phyloP scores from a whole-genome alignment of 179 eudicot species.

The Spergularia azorica region DNA sequence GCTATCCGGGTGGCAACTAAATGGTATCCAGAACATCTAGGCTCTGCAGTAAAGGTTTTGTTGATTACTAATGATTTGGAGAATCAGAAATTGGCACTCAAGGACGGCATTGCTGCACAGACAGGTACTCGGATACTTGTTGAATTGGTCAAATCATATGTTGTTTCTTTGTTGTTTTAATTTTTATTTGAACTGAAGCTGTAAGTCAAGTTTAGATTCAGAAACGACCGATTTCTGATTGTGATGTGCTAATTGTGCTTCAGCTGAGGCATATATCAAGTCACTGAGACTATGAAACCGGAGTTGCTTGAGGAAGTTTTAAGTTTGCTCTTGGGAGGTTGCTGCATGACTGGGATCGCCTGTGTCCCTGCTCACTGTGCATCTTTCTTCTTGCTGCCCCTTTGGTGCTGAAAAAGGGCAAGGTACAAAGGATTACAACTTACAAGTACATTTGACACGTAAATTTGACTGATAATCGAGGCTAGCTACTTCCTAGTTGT shows the following conservation, averaged over 20 bases:
- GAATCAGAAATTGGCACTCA: slow-evolving; percentile 78
- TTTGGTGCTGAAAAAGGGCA: no score
- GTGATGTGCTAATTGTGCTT: slow-evolving; percentile 29
- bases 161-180: not conserved
- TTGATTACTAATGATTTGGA: slow-evolving; percentile 88
- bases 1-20: slow-evolving; percentile 94
- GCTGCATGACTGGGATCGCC: no score
- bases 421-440: no score
- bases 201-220: not conserved
- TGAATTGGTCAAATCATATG: not conserved
- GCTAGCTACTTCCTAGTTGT: no score
- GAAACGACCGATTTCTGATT: not conserved
- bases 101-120: slow-evolving; percentile 88
- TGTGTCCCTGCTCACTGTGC: no score
- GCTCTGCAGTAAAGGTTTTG: slow-evolving; percentile 53
- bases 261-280: slow-evolving; percentile 94
- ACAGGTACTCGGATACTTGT: slow-evolving; percentile 50
- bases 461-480: no score
- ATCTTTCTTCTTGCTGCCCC: no score
- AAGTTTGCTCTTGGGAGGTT: no score
- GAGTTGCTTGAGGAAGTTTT: slow-evolving; percentile 60
- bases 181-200: not conserved
- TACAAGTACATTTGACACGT: no score
- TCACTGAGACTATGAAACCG: slow-evolving; percentile 64
- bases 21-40: slow-evolving; percentile 94